A percentile compares a stretch with the other conserved stretches of the same genome.
Evolutionary conservation across 2,329 filamentous ascomycete species (phyloP).

Genomic region (Neofusicoccum ribis): DNA sequence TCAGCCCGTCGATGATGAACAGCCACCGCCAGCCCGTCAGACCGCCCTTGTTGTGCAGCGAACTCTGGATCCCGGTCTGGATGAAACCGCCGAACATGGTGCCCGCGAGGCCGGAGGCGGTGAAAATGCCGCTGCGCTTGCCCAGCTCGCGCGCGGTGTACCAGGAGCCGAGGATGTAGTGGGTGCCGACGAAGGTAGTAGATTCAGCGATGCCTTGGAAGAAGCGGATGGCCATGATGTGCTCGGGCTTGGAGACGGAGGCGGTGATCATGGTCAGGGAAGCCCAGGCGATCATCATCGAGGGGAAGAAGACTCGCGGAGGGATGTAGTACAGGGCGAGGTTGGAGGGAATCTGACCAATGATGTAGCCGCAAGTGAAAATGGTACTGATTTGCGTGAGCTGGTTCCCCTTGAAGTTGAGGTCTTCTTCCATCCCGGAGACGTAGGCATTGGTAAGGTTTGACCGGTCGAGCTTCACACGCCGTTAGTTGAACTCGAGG

Average conservation of each 20-base stretch:
- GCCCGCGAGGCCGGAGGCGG: conserved; percentile 59
- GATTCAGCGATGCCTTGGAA: conserved; percentile 57
- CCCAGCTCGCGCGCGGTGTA: conserved; percentile 62
- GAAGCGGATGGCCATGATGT: conserved; percentile 62
- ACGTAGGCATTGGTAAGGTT: conserved; percentile 47
- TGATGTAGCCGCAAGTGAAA: conserved; percentile 38
- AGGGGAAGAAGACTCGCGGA: conserved; percentile 64
- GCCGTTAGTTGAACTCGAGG: conserved; percentile 18
- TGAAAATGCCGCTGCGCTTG: conserved; percentile 63
- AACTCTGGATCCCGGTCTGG: conserved; percentile 53
- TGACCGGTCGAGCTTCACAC: conserved; percentile 36
- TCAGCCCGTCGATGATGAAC: conserved; percentile 52
- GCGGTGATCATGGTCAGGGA: conserved; percentile 63
- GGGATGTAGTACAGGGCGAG: conserved; percentile 63
- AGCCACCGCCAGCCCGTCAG: conserved; percentile 57
- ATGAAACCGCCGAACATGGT: conserved; percentile 65
- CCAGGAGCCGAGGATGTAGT: conserved; percentile 63
- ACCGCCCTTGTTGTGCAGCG: conserved; percentile 49
- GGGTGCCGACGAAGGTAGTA: conserved; percentile 58
- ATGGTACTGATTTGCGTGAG: conserved; percentile 53
- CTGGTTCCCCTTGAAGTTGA: conserved; percentile 41
- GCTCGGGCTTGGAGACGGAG: conserved; percentile 50
- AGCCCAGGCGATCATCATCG: conserved; percentile 66
- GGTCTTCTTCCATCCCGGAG: conserved; percentile 44
- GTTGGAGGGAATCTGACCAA: conserved; percentile 64